phyloP scores from a whole-genome alignment of 441 rosid species.

The Manihot esculenta region DNA sequence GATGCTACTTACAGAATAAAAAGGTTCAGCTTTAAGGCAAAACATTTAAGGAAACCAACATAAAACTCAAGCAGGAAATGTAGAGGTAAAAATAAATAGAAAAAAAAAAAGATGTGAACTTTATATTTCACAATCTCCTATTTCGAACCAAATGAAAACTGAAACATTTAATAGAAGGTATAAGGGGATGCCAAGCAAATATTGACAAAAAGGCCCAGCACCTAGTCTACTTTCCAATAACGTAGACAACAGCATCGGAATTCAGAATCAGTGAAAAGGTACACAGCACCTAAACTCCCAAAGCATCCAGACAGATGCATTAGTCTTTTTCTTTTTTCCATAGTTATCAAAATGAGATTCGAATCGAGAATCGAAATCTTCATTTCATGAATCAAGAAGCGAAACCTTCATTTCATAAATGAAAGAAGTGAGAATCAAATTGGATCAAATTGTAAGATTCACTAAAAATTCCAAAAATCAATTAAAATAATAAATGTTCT shows the following conservation, averaged over 20 bases:
- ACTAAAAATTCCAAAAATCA: no score
- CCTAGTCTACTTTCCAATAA: not conserved
- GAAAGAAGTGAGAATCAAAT: no score
- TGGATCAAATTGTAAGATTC: no score
- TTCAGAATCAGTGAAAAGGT: conserved; percentile 3
- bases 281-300: not conserved
- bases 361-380: no score
- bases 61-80: not conserved
- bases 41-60: not conserved
- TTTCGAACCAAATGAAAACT: not conserved
- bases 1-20: not conserved
- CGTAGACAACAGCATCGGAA: not conserved
- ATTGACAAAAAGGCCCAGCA: not conserved
- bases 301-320: not conserved
- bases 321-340: not conserved
- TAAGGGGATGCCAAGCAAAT: not conserved
- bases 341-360: no score
- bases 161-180: conserved; percentile 3
- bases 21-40: not conserved
- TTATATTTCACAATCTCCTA: not conserved
- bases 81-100: not conserved
- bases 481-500: no score
- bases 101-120: not conserved
- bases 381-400: no score
- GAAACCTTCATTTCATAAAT: no score